Evolutionary conservation across 116 monocot species (phyloP).

Genomic region (Zostera marina): DNA sequence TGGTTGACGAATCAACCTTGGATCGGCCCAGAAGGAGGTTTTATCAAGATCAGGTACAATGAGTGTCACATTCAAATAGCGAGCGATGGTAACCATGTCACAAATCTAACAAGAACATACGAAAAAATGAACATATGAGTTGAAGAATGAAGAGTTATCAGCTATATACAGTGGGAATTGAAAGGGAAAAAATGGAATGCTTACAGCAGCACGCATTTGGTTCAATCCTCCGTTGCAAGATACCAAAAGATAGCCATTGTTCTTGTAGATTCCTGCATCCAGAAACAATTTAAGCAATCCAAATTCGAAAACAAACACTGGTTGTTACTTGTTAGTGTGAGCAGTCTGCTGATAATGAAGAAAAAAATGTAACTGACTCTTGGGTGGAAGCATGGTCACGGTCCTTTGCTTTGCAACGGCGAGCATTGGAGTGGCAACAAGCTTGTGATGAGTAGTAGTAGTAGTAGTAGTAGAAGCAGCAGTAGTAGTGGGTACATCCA

Average conservation of each 20-base stretch:
- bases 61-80: constrained; percentile 58
- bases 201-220: constrained; percentile 88
- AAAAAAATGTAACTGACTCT: constrained; percentile 32
- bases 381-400: constrained; percentile 34
- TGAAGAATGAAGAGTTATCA: no score
- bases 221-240: constrained; percentile 94
- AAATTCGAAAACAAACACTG: background rate
- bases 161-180: background rate
- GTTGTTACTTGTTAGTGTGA: background rate
- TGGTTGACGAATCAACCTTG: constrained; percentile 21
- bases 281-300: background rate
- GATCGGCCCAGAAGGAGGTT: constrained; percentile 66
- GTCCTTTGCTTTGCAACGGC: constrained; percentile 15
- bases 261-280: constrained; percentile 54
- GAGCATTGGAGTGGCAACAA: background rate
- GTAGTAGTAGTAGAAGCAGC: background rate
- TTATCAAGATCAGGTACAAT: constrained; percentile 70
- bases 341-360: background rate
- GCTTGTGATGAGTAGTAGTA: background rate
- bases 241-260: constrained; percentile 81
- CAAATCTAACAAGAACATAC: constrained; percentile 37
- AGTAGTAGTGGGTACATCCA: constrained; percentile 36
- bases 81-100: constrained; percentile 64
- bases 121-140: background rate
- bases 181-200: background rate